Evolutionary conservation across 257 asterid genomes (phyloP).

Genomic region (Solanum commersonii): DNA sequence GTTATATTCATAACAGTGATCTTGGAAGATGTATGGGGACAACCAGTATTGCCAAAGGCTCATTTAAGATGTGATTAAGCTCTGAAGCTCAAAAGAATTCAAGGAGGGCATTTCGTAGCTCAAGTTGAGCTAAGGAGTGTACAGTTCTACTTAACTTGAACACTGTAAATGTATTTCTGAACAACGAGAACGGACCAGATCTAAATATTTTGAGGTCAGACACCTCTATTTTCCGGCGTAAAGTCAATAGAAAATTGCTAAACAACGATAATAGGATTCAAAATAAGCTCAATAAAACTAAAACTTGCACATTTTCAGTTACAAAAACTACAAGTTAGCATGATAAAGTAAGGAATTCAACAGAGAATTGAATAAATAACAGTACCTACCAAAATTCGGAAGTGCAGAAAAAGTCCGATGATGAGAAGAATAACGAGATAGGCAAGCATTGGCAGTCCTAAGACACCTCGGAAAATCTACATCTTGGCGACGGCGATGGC

Average conservation of each 20-base stretch:
- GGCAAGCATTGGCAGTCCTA: neutral
- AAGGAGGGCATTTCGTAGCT: neutral
- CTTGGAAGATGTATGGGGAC: neutral
- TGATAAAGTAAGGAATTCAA: neutral
- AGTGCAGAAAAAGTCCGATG: constrained; percentile 1
- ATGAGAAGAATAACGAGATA: neutral
- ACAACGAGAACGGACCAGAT: neutral
- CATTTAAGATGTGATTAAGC: neutral
- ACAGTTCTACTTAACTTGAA: neutral
- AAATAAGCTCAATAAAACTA: neutral
- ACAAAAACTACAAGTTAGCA: neutral
- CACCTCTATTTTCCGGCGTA: neutral
- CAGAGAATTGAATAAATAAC: neutral
- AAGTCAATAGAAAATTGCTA: neutral
- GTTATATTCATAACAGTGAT: neutral
- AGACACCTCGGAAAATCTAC: neutral
- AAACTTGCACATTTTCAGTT: neutral
- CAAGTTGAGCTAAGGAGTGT: neutral
- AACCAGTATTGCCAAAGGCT: neutral
- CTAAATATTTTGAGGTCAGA: neutral
- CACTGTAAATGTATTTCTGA: neutral
- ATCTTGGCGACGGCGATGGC: neutral
- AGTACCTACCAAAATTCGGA: neutral
- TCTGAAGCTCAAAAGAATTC: neutral
- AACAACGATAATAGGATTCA: neutral